Conservation (phyloP, 83 land plant species). For the Picea mariana region DNA sequence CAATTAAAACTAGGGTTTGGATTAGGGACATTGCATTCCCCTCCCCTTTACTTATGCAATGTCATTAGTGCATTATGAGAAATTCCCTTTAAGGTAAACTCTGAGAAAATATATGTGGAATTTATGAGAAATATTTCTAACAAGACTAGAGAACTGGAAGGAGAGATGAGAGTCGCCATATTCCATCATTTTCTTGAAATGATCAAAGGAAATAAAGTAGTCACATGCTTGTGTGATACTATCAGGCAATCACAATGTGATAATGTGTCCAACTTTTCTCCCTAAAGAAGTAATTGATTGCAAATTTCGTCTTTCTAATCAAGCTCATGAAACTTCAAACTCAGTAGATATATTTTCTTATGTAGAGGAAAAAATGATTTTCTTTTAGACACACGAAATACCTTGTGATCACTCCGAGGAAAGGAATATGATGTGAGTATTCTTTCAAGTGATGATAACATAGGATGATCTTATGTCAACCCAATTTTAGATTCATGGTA, state of each 20-base stretch:
- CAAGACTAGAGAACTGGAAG: constrained; percentile 23
- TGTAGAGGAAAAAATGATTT: constrained; percentile 34
- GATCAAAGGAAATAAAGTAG: constrained; percentile 34
- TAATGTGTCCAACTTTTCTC: not conserved
- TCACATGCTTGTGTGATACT: constrained; percentile 32
- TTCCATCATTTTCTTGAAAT: constrained; percentile 46
- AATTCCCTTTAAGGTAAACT: constrained; percentile 22
- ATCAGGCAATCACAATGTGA: constrained; percentile 26
- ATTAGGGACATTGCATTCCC: too few species aligned
- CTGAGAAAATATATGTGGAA: constrained; percentile 37
- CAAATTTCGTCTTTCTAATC: not conserved
- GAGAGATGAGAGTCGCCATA: constrained; percentile 53
- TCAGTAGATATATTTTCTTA: constrained; percentile 30
- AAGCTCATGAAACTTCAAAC: constrained; percentile 24
- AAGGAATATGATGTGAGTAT: constrained; percentile 25
- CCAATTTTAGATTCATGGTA: constrained; percentile 24
- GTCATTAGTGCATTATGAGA: too few species aligned
- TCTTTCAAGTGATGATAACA: constrained; percentile 30
- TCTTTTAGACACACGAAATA: constrained; percentile 42
- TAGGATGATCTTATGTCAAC: constrained; percentile 39
- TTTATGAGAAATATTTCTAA: constrained; percentile 13
- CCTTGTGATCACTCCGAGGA: constrained; percentile 19
- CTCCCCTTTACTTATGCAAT: too few species aligned
- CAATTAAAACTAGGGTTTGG: too few species aligned
- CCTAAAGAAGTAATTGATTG: not conserved